Percentiles rank a stretch among this genome's conserved stretches.
phyloP scores from a whole-genome alignment of 108 stramenopile genomes.

The Skeletonema marinoi region DNA sequence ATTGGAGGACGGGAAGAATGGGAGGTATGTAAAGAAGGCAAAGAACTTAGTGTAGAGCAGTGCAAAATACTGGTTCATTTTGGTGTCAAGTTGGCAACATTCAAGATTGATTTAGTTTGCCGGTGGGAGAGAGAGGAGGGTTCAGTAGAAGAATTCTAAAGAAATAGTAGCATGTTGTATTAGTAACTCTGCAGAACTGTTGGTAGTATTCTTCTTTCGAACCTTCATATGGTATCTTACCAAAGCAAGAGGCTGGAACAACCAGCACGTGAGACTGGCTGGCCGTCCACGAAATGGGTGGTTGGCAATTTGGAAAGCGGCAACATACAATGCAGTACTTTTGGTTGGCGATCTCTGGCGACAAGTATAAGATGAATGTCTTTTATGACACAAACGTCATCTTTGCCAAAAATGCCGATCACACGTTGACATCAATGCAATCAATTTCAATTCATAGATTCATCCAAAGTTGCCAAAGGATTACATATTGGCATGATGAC shows the following conservation, averaged over 20 bases:
- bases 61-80: slow-evolving; percentile 93
- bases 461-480: not conserved
- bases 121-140: slow-evolving; percentile 75
- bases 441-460: not conserved
- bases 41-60: slow-evolving; percentile 83
- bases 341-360: not conserved
- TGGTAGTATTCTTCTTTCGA: not conserved
- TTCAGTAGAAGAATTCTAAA: slow-evolving; percentile 54
- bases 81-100: slow-evolving; percentile 79
- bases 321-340: too few species aligned
- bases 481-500: not conserved
- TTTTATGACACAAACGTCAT: too few species aligned
- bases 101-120: slow-evolving; percentile 79
- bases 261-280: too few species aligned
- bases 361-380: not conserved
- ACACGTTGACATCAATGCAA: too few species aligned
- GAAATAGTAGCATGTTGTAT: not conserved
- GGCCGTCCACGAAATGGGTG: too few species aligned
- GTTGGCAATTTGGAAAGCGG: too few species aligned
- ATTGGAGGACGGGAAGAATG: slow-evolving; percentile 74
- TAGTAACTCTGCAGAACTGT: not conserved
- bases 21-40: slow-evolving; percentile 88
- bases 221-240: not conserved
- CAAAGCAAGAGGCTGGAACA: not conserved
- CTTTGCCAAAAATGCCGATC: too few species aligned